These are phyloP conservation scores for Mycosphaerelloides madeirae DNA, from an alignment of 2,329 filamentous ascomycete species.

Conservation along the genomic window DNA sequence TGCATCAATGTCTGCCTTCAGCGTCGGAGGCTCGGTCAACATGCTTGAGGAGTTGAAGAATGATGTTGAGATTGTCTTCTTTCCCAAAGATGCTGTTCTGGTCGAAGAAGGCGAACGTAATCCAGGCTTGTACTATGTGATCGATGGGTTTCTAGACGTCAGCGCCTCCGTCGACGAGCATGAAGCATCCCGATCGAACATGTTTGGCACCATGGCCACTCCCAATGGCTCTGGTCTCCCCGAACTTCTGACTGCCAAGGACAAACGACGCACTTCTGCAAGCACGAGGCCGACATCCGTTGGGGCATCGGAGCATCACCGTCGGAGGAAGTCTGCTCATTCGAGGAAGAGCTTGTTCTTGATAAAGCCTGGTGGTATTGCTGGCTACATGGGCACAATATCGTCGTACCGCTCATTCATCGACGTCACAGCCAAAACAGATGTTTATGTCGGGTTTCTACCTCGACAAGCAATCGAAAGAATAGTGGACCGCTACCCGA, in stretches of 20 bases:
- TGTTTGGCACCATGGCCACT: conserved; percentile 40
- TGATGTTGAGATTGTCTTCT: conserved; percentile 95
- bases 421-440: conserved; percentile 93
- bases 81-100: conserved; percentile 87
- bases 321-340: conserved; percentile 39
- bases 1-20: conserved; percentile 47
- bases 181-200: conserved; percentile 36
- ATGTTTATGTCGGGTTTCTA: conserved; percentile 95
- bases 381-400: conserved; percentile 89
- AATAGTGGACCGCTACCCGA: conserved; percentile 87
- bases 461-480: conserved; percentile 80
- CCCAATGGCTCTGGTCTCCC: conserved; percentile 33
- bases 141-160: conserved; percentile 94
- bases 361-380: conserved; percentile 89
- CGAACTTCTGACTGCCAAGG: conserved; percentile 20
- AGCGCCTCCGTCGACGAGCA: conserved; percentile 75
- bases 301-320: conserved; percentile 28
- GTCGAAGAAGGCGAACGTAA: conserved; percentile 97
- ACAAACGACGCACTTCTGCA: conserved; percentile 14
- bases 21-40: conserved; percentile 58
- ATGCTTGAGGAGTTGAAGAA: conserved; percentile 77
- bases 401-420: conserved; percentile 95
- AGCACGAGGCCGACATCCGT: conserved; percentile 20
- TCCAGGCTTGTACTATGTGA: conserved; percentile 92
- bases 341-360: conserved; percentile 69